Percentiles rank a stretch among this genome's conserved stretches.
Evolutionary conservation across 495 filamentous ascomycete genomes (phyloP).

Genomic region (Copromyces sp.): DNA sequence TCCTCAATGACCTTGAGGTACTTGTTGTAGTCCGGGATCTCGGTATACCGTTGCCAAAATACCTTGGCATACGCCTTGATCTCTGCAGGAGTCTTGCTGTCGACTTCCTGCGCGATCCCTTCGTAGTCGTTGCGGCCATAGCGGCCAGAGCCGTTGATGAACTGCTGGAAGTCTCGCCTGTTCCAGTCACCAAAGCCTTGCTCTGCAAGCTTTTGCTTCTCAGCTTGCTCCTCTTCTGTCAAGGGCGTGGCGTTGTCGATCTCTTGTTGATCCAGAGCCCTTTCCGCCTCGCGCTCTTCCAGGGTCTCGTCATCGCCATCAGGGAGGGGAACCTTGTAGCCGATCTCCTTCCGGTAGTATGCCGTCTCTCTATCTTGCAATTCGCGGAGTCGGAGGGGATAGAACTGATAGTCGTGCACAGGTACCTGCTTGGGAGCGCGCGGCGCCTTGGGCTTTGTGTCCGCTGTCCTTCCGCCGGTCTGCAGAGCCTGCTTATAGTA

Average conservation of each 20-base stretch:
- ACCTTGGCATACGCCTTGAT: constrained; percentile 82
- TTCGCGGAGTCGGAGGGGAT: constrained; percentile 67
- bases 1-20: constrained; percentile 79
- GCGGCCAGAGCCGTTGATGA: constrained; percentile 87
- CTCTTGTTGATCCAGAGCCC: constrained; percentile 76
- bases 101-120: constrained; percentile 79
- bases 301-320: constrained; percentile 80
- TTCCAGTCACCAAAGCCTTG: constrained; percentile 93
- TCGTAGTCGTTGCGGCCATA: constrained; percentile 79
- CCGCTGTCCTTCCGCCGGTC: constrained; percentile 74
- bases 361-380: constrained; percentile 95
- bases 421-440: constrained; percentile 86
- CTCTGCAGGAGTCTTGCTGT: constrained; percentile 77
- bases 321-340: constrained; percentile 76
- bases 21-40: constrained; percentile 80
- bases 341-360: constrained; percentile 88
- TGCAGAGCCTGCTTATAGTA: constrained; percentile 90
- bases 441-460: constrained; percentile 90
- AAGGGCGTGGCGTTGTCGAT: constrained; percentile 87
- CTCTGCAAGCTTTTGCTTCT: constrained; percentile 69
- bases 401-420: constrained; percentile 97
- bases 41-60: constrained; percentile 87
- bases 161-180: constrained; percentile 94
- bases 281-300: constrained; percentile 75
- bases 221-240: constrained; percentile 78